These are phyloP conservation scores for Salix koriyanagi DNA, from an alignment of 345 rosid genomes.

Conservation along the genomic window DNA sequence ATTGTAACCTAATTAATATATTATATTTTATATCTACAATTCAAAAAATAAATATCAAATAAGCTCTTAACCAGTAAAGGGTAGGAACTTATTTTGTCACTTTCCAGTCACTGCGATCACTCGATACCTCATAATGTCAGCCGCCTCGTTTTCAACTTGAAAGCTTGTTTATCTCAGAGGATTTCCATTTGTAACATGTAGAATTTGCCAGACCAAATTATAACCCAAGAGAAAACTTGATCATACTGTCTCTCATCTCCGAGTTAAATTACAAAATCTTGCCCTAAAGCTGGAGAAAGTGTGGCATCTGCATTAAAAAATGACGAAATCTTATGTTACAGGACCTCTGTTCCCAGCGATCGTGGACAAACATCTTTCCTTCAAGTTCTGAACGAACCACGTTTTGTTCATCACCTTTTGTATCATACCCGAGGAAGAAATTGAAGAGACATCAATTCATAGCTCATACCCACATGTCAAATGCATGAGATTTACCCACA, in stretches of 20 bases:
- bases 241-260: not conserved
- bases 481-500: not conserved
- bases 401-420: not conserved
- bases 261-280: not conserved
- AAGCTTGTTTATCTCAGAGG: no score
- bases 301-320: not conserved
- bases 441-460: not conserved
- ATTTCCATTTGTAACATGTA: not conserved
- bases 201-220: not conserved
- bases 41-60: no score
- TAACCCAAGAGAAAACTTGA: not conserved
- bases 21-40: no score
- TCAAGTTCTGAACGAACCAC: not conserved
- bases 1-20: no score
- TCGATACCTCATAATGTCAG: no score
- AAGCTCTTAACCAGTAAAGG: no score
- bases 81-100: no score
- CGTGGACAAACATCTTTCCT: no score
- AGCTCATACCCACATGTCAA: not conserved
- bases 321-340: not conserved
- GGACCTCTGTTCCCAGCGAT: not conserved
- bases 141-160: no score
- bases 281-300: not conserved
- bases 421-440: not conserved
- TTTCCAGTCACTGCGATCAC: no score